Base-by-base conservation (phyloP, 2,329 filamentous ascomycete species). In the Colletotrichum melonis region DNA sequence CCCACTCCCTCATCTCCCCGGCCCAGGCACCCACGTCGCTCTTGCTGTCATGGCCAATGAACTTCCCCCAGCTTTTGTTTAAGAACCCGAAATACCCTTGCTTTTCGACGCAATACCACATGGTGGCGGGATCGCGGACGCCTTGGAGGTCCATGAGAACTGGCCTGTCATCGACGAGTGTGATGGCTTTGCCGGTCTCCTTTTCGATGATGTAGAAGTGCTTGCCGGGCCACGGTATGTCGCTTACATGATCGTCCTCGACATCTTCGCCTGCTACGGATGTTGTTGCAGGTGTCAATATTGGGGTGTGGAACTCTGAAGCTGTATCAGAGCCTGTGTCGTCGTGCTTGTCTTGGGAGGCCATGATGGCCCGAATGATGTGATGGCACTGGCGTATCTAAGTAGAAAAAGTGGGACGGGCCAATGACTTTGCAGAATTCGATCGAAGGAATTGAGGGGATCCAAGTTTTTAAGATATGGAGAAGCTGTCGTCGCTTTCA, bases 81-180 rank as follows among this genome's bases (percentile, higher is more conserved):
- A 77, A 77, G 63, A 85, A 85, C 0, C 83, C 84, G 0, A 84
- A 73, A 81, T 82, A 84, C 2, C 82, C 81, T 5, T 81, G 76
- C 32, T 75, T 78, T 46, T 84, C 82, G 19, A 82, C 78, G 63
- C 84, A 85, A 24, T 73, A 63, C 84, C 84, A 85, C 58, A 63
- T 63, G 6, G 69, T 57, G 14, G 54, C 64, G 3, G 63, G 24
- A 11, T 38, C 14, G 1, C 5, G 14, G 9, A n/a, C 38, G 2
- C 49, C 5, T 1, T 56, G 12, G 14, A 60, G 22, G 12, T 76
- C 69, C 11, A 58, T 46, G 1, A 77, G 32, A 30, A 38, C 49
- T 5, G 60, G 9, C 1, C 54, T 42, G 12, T 6, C 58, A 2
- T 62, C n/a, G n/a, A 32, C 57, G 2, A 77, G 35, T 5, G 68